These are phyloP conservation scores for Neolentinus lepideus DNA, from an alignment of 1,284 basidiomycete genomes.

Conservation along the genomic window DNA sequence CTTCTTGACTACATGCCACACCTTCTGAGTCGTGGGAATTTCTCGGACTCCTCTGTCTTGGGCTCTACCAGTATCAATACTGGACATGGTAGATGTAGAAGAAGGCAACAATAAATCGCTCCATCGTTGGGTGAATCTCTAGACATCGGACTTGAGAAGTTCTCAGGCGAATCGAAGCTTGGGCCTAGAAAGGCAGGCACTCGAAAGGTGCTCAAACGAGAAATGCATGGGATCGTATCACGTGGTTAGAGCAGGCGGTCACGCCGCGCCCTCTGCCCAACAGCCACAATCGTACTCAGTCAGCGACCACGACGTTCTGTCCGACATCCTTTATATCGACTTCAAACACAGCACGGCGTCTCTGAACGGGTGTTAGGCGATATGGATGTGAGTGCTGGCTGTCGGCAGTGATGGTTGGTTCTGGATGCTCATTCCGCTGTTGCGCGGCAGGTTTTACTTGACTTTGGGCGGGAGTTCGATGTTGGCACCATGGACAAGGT, in stretches of 20 bases:
- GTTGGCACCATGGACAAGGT: constrained; percentile 81
- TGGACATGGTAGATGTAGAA: not conserved
- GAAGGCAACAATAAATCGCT: not conserved
- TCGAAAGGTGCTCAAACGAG: no score
- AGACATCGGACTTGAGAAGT: not conserved
- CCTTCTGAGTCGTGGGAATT: constrained; percentile 21
- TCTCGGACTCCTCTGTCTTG: not conserved
- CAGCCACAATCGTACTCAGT: not conserved
- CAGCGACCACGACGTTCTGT: not conserved
- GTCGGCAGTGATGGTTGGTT: constrained; percentile 21
- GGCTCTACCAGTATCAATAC: not conserved
- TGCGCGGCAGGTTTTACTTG: constrained; percentile 63
- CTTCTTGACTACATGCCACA: constrained; percentile 24
- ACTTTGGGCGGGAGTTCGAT: constrained; percentile 85
- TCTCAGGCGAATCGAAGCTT: not conserved
- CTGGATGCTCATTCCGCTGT: not conserved
- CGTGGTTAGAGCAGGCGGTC: not conserved
- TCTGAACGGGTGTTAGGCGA: not conserved
- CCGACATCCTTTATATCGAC: not conserved
- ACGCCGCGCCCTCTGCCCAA: not conserved
- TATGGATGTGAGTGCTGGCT: not conserved
- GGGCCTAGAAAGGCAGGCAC: not conserved
- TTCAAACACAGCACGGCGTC: no score
- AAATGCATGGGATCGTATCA: not conserved
- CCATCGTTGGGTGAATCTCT: not conserved